These are phyloP conservation scores for Naganishia cerealis DNA, from an alignment of 1,284 basidiomycete species.

Conservation along the genomic window DNA sequence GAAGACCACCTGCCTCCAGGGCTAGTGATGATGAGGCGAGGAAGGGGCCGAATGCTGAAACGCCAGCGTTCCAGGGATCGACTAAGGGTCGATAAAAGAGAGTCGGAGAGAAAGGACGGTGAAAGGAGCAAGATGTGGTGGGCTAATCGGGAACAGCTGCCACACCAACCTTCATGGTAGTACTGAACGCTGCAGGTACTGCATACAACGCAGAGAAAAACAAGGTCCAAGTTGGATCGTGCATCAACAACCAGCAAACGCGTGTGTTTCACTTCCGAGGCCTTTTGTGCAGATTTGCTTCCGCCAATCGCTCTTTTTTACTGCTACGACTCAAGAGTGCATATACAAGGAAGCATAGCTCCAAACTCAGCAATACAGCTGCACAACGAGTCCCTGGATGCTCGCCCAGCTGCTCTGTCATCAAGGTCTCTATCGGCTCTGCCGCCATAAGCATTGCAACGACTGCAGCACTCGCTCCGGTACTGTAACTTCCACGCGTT, in stretches of 20 bases:
- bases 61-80: slow-evolving; percentile 14
- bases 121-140: neutral
- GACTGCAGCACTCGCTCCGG: too few species aligned
- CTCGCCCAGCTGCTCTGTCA: too few species aligned
- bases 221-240: neutral
- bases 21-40: neutral
- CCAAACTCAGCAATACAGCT: too few species aligned
- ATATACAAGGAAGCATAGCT: too few species aligned
- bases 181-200: too few species aligned
- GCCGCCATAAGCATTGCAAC: too few species aligned
- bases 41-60: neutral
- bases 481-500: too few species aligned
- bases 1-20: neutral
- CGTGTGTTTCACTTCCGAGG: neutral
- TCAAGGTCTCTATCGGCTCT: too few species aligned
- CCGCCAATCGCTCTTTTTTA: neutral
- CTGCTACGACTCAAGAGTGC: too few species aligned
- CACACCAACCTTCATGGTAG: neutral
- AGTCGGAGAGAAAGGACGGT: slow-evolving; percentile 2
- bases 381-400: too few species aligned
- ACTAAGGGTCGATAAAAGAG: neutral
- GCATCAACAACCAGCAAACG: neutral
- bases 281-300: slow-evolving; percentile 2
- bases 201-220: too few species aligned
- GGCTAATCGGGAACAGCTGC: neutral